phyloP scores from a whole-genome alignment of 2,329 filamentous ascomycete genomes.

The Macrophomina tecta region DNA sequence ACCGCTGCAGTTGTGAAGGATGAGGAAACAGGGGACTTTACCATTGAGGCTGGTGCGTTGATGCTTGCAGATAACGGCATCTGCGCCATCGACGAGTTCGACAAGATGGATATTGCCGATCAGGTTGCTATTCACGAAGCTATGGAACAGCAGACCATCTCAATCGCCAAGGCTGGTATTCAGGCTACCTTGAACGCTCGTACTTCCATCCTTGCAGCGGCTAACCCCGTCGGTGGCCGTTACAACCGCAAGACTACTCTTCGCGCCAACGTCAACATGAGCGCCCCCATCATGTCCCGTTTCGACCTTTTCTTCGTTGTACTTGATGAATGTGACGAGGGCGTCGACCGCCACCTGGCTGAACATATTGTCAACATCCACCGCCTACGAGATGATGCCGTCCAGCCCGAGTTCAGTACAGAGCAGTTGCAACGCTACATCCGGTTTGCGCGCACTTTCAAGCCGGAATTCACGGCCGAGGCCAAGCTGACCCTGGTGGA shows the following conservation, averaged over 20 bases:
- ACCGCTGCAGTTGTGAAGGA: constrained; percentile 97
- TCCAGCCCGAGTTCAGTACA: constrained; percentile 92
- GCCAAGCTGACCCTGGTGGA: constrained; percentile 84
- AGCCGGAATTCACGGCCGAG: constrained; percentile 87
- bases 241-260: constrained; percentile 97
- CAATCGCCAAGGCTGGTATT: constrained; percentile 97
- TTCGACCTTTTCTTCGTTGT: constrained; percentile 99
- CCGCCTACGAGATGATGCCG: constrained; percentile 87
- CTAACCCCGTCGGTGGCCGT: constrained; percentile 94
- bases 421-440: constrained; percentile 98
- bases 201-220: constrained; percentile 92
- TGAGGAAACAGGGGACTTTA: constrained; percentile 97
- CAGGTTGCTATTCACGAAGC: constrained; percentile 99
- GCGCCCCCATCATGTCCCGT: constrained; percentile 97
- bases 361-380: constrained; percentile 95
- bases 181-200: constrained; percentile 96
- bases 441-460: constrained; percentile 92
- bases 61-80: constrained; percentile 98
- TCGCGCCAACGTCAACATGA: constrained; percentile 97
- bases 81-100: constrained; percentile 98
- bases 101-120: constrained; percentile 98
- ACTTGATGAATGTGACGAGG: constrained; percentile 93
- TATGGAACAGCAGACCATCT: constrained; percentile 99
- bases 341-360: constrained; percentile 86
- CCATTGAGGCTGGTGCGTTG: constrained; percentile 95